Percentiles rank a stretch among this genome's conserved stretches.
Evolutionary conservation across 805 yeast genomes (phyloP).

Genomic region (Candida nanaspora): DNA sequence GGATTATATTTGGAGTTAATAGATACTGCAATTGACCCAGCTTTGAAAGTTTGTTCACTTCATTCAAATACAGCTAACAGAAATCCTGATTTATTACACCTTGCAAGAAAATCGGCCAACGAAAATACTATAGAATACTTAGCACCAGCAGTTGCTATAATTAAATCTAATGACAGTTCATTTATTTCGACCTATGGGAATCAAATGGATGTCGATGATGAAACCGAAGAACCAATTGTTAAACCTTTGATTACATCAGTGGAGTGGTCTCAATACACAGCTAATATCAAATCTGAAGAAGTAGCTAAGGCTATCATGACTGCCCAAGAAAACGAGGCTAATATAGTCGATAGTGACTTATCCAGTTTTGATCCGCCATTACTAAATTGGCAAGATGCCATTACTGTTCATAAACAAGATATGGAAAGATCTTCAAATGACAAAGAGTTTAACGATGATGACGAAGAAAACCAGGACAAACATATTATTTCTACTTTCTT

Average conservation of each 20-base stretch:
- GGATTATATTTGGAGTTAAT: slow-evolving; percentile 48
- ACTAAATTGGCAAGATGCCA: slow-evolving; percentile 62
- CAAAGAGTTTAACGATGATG: slow-evolving; percentile 31
- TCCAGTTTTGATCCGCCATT: slow-evolving; percentile 50
- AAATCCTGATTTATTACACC: slow-evolving; percentile 40
- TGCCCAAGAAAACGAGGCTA: slow-evolving; percentile 25
- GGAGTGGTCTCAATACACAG: slow-evolving; percentile 49
- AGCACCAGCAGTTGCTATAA: slow-evolving; percentile 28
- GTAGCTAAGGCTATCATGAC: slow-evolving; percentile 53
- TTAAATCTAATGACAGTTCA: slow-evolving; percentile 27
- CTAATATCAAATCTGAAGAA: slow-evolving; percentile 62
- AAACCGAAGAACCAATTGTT: slow-evolving; percentile 5
- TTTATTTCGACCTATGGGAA: slow-evolving; percentile 24
- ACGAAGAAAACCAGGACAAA: slow-evolving; percentile 56
- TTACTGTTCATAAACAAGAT: slow-evolving; percentile 50
- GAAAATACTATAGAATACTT: slow-evolving; percentile 27
- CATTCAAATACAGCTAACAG: slow-evolving; percentile 22
- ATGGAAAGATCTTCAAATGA: slow-evolving; percentile 33
- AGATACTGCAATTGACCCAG: slow-evolving; percentile 57
- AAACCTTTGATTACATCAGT: slow-evolving; percentile 24
- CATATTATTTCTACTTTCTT: slow-evolving; percentile 73
- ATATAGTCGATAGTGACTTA: slow-evolving; percentile 28
- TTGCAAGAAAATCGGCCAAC: slow-evolving; percentile 37
- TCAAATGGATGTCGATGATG: slow-evolving; percentile 2
- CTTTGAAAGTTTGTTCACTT: slow-evolving; percentile 33